Percentiles rank a stretch among this genome's conserved stretches.
Evolutionary conservation across 2,329 filamentous ascomycete genomes (phyloP).

Genomic region (Dothistroma pini): DNA sequence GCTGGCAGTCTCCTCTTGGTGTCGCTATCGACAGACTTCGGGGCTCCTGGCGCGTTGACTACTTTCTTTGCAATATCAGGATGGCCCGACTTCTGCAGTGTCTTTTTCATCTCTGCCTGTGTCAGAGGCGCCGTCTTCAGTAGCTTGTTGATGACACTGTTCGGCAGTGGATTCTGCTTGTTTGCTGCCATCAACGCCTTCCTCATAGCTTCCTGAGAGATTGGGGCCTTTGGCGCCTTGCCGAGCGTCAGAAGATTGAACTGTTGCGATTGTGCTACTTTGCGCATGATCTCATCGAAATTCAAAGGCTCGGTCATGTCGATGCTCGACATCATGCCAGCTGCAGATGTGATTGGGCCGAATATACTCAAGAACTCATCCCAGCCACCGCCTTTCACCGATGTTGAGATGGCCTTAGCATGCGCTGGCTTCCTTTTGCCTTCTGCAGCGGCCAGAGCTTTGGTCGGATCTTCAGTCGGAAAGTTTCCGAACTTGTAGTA

Average conservation of each 20-base stretch:
- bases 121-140: slow-evolving; percentile 29
- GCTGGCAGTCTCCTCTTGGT: slow-evolving; percentile 25
- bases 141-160: slow-evolving; percentile 28
- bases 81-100: slow-evolving; percentile 25
- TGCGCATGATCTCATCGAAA: slow-evolving; percentile 34
- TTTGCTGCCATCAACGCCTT: slow-evolving; percentile 33
- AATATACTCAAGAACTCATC: slow-evolving; percentile 53
- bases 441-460: slow-evolving; percentile 38
- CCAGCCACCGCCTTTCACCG: slow-evolving; percentile 49
- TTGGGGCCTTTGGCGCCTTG: slow-evolving; percentile 26
- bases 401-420: slow-evolving; percentile 46
- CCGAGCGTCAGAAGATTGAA: slow-evolving; percentile 29
- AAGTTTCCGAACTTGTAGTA: slow-evolving; percentile 73
- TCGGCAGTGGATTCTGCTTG: slow-evolving; percentile 28
- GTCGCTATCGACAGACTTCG: slow-evolving; percentile 21
- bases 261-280: slow-evolving; percentile 35
- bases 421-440: slow-evolving; percentile 36
- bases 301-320: slow-evolving; percentile 40
- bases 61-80: slow-evolving; percentile 26
- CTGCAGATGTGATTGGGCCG: slow-evolving; percentile 49
- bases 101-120: slow-evolving; percentile 30
- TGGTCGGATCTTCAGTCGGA: slow-evolving; percentile 58
- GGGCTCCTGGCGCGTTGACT: slow-evolving; percentile 23
- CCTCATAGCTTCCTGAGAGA: slow-evolving; percentile 32
- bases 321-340: slow-evolving; percentile 46